Evolutionary conservation across 208 protist species (phyloP).

Genomic region (Borovskyia barvae): DNA sequence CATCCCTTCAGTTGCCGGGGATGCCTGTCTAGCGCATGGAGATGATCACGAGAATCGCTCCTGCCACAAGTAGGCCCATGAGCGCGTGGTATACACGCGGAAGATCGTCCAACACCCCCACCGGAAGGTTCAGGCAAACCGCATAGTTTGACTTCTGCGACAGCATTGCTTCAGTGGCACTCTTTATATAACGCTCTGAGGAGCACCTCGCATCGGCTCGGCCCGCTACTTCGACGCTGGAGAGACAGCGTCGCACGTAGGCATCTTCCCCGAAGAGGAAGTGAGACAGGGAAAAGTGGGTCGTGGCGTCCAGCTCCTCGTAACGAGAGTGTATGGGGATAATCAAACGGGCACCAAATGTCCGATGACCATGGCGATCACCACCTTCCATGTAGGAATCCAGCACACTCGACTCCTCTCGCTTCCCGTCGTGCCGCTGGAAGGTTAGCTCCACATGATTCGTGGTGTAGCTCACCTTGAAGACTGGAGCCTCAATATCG

Average conservation of each 20-base stretch:
- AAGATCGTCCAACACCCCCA: constrained; percentile 51
- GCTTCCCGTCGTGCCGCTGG: background rate
- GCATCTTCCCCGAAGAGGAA: constrained; percentile 42
- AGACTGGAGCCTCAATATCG: constrained; percentile 82
- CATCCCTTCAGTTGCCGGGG: too few relatives aligned
- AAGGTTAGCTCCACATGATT: constrained; percentile 45
- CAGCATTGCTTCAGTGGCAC: background rate
- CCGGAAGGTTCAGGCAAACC: constrained; percentile 49
- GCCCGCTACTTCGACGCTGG: constrained; percentile 23
- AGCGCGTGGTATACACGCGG: constrained; percentile 55
- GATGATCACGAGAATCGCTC: constrained; percentile 38
- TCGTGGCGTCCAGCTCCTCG: constrained; percentile 44
- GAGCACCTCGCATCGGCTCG: constrained; percentile 13
- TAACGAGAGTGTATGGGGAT: constrained; percentile 85
- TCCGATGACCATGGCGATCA: background rate
- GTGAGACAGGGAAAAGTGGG: constrained; percentile 29
- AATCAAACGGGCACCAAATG: constrained; percentile 28
- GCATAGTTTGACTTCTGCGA: background rate
- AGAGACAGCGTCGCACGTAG: constrained; percentile 56
- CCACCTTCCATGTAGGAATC: constrained; percentile 1
- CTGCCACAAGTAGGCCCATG: constrained; percentile 50
- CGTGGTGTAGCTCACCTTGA: constrained; percentile 51
- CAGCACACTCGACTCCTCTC: constrained; percentile 8
- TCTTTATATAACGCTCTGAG: background rate
- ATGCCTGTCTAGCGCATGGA: constrained; percentile 14